These are phyloP conservation scores for Ceratocystis destructans DNA, from an alignment of 2,329 filamentous ascomycete species.

Conservation along the genomic window DNA sequence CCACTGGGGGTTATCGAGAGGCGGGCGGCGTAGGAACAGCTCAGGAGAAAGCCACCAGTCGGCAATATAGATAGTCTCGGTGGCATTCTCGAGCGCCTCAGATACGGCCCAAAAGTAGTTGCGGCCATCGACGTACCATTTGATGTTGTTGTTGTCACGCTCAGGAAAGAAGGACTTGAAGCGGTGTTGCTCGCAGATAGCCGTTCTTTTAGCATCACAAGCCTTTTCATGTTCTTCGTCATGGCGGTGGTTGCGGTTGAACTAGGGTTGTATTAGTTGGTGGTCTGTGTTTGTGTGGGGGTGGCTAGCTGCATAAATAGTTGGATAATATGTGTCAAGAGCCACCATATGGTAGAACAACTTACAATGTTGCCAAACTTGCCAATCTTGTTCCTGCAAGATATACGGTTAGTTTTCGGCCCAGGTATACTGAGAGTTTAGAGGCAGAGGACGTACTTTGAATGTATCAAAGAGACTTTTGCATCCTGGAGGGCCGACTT, in stretches of 20 bases:
- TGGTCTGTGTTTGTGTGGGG: not conserved
- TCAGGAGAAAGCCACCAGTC: slow-evolving; percentile 97
- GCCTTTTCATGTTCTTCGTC: slow-evolving; percentile 81
- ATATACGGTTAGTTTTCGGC: not conserved
- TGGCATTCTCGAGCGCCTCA: slow-evolving; percentile 73
- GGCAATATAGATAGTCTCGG: slow-evolving; percentile 86
- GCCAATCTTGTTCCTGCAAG: slow-evolving; percentile 40
- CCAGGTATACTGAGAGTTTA: not conserved
- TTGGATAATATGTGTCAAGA: too few relatives aligned
- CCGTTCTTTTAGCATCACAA: slow-evolving; percentile 67
- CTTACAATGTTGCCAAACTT: slow-evolving; percentile 49
- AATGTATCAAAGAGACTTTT: slow-evolving; percentile 43
- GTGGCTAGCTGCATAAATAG: not conserved
- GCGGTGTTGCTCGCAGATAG: slow-evolving; percentile 59
- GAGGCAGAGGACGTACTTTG: slow-evolving; percentile 35
- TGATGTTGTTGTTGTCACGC: slow-evolving; percentile 69
- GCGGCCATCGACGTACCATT: slow-evolving; percentile 94
- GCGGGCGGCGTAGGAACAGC: slow-evolving; percentile 71
- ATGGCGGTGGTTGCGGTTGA: slow-evolving; percentile 82
- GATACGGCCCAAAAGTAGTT: slow-evolving; percentile 96
- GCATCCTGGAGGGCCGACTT: slow-evolving; percentile 15
- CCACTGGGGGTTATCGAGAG: slow-evolving; percentile 71
- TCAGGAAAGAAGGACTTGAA: slow-evolving; percentile 88
- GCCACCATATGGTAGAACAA: not conserved
- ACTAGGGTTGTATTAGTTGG: slow-evolving; percentile 27